Evolutionary conservation across 495 filamentous ascomycete genomes (phyloP), one percentile per base, ranked within the genome.

Genomic region (Neurospora tetrasperma): DNA sequence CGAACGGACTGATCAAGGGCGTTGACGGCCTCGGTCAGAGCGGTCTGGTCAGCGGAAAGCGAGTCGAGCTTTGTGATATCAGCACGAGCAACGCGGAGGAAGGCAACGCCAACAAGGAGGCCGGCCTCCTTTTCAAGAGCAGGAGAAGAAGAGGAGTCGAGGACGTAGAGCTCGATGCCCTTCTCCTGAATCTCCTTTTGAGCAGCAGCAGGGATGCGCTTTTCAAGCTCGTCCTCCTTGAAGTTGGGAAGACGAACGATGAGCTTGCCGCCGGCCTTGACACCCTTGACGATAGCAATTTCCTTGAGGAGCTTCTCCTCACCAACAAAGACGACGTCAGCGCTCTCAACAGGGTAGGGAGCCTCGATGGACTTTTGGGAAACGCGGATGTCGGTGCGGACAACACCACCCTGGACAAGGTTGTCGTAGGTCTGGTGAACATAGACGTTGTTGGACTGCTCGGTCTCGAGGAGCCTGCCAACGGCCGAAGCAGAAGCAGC

Each of bases 211-310:
- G 93, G 89, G 41, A 99, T 85, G 77, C 91, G 94, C 86, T 94
- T 97, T 83, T 98, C 96, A 5, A 95, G 79, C 41, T 98, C 95
- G 39, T 95, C 95, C 68, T 92, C 89, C 82, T 94, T 96, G 74
- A 92, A 86, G 70, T 89, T 91, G 12, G 93, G 88, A 20, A 93
- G 86, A 74, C 88, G 93, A 8, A 97, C 74, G 72, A 98, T 86
- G 59, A 99, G 74, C 73, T 89, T 91, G 43, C 90, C 92, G 70
- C 88, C 88, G 38, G 86, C 80, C 83, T 93, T 94, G 68, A 93
- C 83, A 39, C 87, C 91, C 71, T 88, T 85, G 12, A 94, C 78
- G 38, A 96, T 83, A 75, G 93, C 89, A 71, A 97, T 86, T 7
- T 92, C 89, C 48, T 90, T 88, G 16, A 98, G 83, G 1, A 99